Evolutionary conservation across 1,139 yeast species (phyloP).

Genomic region (Diutina sp.): DNA sequence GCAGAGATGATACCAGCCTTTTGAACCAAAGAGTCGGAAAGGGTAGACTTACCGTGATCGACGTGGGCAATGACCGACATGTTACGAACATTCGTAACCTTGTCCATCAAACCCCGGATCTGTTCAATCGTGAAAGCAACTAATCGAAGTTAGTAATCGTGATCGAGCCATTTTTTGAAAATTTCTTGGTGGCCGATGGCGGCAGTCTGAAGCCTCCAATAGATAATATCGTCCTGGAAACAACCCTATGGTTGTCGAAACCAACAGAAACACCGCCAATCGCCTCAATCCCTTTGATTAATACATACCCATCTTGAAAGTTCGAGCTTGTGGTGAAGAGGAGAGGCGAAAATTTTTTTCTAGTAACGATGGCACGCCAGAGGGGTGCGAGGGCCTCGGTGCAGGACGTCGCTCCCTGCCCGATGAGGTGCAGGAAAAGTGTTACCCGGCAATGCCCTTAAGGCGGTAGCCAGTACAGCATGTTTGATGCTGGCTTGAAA

Average conservation of each 20-base stretch:
- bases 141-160: slow-evolving; percentile 14
- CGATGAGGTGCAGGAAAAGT: background rate
- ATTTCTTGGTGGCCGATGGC: slow-evolving; percentile 5
- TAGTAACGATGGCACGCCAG: background rate
- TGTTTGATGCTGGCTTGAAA: background rate
- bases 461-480: background rate
- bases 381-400: background rate
- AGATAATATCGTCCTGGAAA: background rate
- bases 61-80: slow-evolving; percentile 99
- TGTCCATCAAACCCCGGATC: slow-evolving; percentile 99
- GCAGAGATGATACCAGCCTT: slow-evolving; percentile 99
- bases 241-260: background rate
- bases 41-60: slow-evolving; percentile 99
- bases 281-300: background rate
- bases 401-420: background rate
- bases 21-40: slow-evolving; percentile 98
- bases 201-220: too few species aligned
- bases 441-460: background rate
- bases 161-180: slow-evolving; percentile 64
- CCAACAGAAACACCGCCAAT: background rate
- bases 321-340: background rate
- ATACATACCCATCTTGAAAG: slow-evolving; percentile 3
- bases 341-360: background rate
- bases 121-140: slow-evolving; percentile 79
- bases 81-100: slow-evolving; percentile 99